Conservation (phyloP, 1,139 yeast genomes). For the Entelexis sorbosivorans region DNA sequence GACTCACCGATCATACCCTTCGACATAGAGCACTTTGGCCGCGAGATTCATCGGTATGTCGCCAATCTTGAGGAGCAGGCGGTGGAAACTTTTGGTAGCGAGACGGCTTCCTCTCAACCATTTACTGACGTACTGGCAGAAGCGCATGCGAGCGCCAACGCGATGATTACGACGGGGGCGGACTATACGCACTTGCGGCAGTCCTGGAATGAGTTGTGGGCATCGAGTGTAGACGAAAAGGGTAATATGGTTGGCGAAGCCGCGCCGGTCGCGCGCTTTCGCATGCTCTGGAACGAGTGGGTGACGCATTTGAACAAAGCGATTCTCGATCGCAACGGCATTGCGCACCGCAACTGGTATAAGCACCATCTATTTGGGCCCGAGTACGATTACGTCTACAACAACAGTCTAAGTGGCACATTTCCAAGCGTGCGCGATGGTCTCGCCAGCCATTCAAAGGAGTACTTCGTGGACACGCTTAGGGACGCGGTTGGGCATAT, state of each 20-base stretch:
- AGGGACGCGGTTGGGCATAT: slow-evolving; percentile 34
- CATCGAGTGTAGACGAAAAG: not conserved
- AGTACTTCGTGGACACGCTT: slow-evolving; percentile 47
- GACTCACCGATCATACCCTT: slow-evolving; percentile 74
- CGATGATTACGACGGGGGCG: not conserved
- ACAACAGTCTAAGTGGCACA: slow-evolving; percentile 41
- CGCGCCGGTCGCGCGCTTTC: slow-evolving; percentile 56
- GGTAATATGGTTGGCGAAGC: slow-evolving; percentile 34
- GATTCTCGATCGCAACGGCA: slow-evolving; percentile 40
- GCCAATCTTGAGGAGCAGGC: slow-evolving; percentile 37
- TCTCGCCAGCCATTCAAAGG: slow-evolving; percentile 41
- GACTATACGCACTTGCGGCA: not conserved
- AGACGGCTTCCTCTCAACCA: not conserved
- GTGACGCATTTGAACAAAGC: slow-evolving; percentile 47
- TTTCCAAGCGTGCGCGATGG: slow-evolving; percentile 71
- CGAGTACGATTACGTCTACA: slow-evolving; percentile 45
- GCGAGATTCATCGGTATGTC: slow-evolving; percentile 37
- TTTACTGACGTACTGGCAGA: slow-evolving; percentile 30
- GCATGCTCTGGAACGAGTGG: slow-evolving; percentile 74
- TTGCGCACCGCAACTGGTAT: slow-evolving; percentile 51
- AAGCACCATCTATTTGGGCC: slow-evolving; percentile 64
- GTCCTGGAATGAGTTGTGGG: slow-evolving; percentile 13
- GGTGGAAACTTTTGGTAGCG: slow-evolving; percentile 20
- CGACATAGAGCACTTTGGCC: slow-evolving; percentile 43
- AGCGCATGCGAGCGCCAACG: slow-evolving; percentile 34